Evolutionary conservation across 1,284 basidiomycete species (phyloP).

Genomic region (Coniferiporia sulphurascens): DNA sequence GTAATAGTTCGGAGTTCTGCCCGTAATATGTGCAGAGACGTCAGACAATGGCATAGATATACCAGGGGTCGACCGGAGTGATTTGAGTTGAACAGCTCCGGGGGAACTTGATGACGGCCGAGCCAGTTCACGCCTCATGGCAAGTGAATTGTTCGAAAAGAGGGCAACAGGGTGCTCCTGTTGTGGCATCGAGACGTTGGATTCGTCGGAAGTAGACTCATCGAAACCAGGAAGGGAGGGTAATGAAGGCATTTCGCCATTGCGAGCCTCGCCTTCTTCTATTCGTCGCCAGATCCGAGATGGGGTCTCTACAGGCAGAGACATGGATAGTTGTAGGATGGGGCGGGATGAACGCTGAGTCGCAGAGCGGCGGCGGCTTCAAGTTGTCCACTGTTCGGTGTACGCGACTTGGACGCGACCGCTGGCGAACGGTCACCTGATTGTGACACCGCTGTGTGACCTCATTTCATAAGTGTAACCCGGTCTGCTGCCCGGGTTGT

Average conservation of each 20-base stretch:
- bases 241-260: conserved; percentile 69
- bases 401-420: neutral
- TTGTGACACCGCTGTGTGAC: neutral
- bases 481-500: too few relatives aligned
- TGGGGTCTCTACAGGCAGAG: conserved; percentile 63
- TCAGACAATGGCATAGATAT: neutral
- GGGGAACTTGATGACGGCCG: conserved; percentile 34
- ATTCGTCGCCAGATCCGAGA: conserved; percentile 77
- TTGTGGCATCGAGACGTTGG: neutral
- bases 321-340: conserved; percentile 23
- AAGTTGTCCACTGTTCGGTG: too few relatives aligned
- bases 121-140: conserved; percentile 19
- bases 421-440: neutral
- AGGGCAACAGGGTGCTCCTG: neutral
- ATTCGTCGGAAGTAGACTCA: conserved; percentile 39
- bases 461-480: neutral
- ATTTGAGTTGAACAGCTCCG: too few relatives aligned
- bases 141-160: neutral
- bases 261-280: conserved; percentile 50
- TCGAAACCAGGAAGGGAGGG: conserved; percentile 69
- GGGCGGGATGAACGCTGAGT: neutral
- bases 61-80: neutral
- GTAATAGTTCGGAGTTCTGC: too few relatives aligned
- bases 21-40: neutral
- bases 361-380: too few relatives aligned